A percentile compares a stretch with the other conserved stretches of the same genome.
These are phyloP conservation scores for Lichtheimia hyalospora DNA, from an alignment of 371 early-diverging fungal genomes.

Conservation along the genomic window DNA sequence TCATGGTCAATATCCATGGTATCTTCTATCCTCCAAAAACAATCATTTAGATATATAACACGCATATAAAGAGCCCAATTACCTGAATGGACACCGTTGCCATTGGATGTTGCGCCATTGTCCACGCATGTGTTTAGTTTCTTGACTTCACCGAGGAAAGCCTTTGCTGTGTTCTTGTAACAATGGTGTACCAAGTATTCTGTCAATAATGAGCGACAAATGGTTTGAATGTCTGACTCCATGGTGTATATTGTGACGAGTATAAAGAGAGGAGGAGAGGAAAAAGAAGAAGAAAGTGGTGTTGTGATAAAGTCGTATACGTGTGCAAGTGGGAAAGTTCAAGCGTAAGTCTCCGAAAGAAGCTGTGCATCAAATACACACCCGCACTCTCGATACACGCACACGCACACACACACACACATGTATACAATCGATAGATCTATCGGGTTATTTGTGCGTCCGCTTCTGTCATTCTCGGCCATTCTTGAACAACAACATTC, in stretches of 20 bases:
- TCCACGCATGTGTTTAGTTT: slow-evolving; percentile 20
- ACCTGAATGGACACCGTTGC: background rate
- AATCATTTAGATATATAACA: background rate
- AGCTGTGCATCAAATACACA: too few relatives aligned
- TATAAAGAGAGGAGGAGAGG: too few relatives aligned
- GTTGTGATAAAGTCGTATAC: too few relatives aligned
- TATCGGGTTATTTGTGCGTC: too few relatives aligned
- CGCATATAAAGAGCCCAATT: background rate
- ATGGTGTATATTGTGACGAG: background rate
- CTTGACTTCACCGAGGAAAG: slow-evolving; percentile 49
- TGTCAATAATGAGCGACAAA: slow-evolving; percentile 30
- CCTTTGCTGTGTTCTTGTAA: slow-evolving; percentile 63
- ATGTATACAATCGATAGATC: too few relatives aligned
- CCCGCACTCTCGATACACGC: too few relatives aligned
- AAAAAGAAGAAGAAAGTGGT: too few relatives aligned
- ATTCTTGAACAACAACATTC: too few relatives aligned
- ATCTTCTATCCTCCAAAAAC: background rate
- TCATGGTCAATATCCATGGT: slow-evolving; percentile 12
- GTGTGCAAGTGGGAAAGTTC: too few relatives aligned
- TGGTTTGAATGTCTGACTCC: slow-evolving; percentile 13
- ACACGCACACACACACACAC: too few relatives aligned
- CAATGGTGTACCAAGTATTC: slow-evolving; percentile 63
- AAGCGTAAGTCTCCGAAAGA: too few relatives aligned
- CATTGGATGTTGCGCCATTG: slow-evolving; percentile 8
- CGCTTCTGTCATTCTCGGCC: too few relatives aligned